Base-by-base conservation (phyloP, 352 stramenopile species). In the Pythium graminicola region DNA sequence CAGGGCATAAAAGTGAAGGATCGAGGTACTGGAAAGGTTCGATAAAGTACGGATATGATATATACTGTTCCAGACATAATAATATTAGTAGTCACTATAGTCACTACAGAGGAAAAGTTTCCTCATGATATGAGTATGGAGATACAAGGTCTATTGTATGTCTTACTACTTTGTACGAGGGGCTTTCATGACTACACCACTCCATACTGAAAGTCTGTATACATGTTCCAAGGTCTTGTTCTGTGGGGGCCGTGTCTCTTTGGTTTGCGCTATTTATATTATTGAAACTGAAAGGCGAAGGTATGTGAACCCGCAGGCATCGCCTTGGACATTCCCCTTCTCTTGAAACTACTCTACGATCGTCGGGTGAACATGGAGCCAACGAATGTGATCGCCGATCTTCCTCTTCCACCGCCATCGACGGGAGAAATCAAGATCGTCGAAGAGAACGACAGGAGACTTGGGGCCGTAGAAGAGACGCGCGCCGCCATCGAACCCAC, bases 1-100 rank as follows among this genome's bases (percentile, higher is more conserved):
- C 46, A 38, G 23, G 23, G 19, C 19, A 8, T 7, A 50, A 20
- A 23, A 40, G 49, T 26, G 24, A 46, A 42, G 44, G 28, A 19
- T 26, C 14, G 22, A 26, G 19, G 27, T 50, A 50, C 27, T 39
- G 27, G 1, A 28, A 1, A 0, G 2, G 20, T 17, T 10, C 41
- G 2, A 2, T 36, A 36, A 48, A 48, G 41, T 48, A 48, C 41
- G 41, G 41, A 48, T 48, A 35, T 20, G 8, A 26, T 20, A 52
- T 13, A 19, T 56, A 42, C 40, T 42, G 40, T 19, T 16, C 13
- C 17, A n/a, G 56, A 58, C 42, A 52, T n/a, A 56, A 62, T 36
- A 55, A 55, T 28, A 35, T 6, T n/a, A 4, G 7, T 13, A 13
- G 7, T 7, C 7, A 35, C 7, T 35, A 13, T 35, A 13, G 13